A percentile compares a stretch with the other conserved stretches of the same genome.
These are phyloP conservation scores for Barnettozyma sp. DNA, from an alignment of 805 yeast genomes.

Conservation along the genomic window DNA sequence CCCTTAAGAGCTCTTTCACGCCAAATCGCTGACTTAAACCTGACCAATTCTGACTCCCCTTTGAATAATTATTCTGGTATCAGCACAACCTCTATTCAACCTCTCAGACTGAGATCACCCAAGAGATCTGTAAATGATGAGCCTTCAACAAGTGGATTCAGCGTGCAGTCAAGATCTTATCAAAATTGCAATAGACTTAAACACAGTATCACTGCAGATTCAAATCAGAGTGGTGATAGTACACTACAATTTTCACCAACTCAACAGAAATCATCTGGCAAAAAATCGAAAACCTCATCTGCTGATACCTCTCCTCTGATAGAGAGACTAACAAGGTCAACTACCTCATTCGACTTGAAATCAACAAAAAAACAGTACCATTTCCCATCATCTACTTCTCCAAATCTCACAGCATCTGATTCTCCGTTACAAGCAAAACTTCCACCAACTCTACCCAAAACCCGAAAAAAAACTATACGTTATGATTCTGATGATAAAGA, in stretches of 20 bases:
- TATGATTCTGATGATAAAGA: too few relatives aligned
- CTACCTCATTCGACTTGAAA: slow-evolving; percentile 20
- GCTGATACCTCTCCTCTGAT: slow-evolving; percentile 18
- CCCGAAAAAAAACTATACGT: slow-evolving; percentile 11
- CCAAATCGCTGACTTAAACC: slow-evolving; percentile 10
- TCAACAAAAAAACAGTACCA: not conserved
- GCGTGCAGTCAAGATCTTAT: too few relatives aligned
- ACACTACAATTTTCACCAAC: slow-evolving; percentile 3
- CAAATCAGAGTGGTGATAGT: too few relatives aligned
- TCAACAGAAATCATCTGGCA: slow-evolving; percentile 6
- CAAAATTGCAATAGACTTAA: not conserved
- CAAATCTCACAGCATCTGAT: slow-evolving; percentile 8
- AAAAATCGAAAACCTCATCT: slow-evolving; percentile 1
- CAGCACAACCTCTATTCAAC: slow-evolving; percentile 6
- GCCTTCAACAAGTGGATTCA: too few relatives aligned
- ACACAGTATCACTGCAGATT: slow-evolving; percentile 1
- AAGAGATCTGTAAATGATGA: too few relatives aligned
- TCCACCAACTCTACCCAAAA: not conserved
- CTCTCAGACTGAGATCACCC: slow-evolving; percentile 6
- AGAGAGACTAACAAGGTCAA: slow-evolving; percentile 21
- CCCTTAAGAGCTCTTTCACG: slow-evolving; percentile 17
- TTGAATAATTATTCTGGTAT: too few relatives aligned
- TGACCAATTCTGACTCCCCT: slow-evolving; percentile 9
- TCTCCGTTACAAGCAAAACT: not conserved
- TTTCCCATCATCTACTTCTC: not conserved